These are phyloP conservation scores for Trichosphaerium sp. DNA, from an alignment of 78 protist species.

Conservation along the genomic window DNA sequence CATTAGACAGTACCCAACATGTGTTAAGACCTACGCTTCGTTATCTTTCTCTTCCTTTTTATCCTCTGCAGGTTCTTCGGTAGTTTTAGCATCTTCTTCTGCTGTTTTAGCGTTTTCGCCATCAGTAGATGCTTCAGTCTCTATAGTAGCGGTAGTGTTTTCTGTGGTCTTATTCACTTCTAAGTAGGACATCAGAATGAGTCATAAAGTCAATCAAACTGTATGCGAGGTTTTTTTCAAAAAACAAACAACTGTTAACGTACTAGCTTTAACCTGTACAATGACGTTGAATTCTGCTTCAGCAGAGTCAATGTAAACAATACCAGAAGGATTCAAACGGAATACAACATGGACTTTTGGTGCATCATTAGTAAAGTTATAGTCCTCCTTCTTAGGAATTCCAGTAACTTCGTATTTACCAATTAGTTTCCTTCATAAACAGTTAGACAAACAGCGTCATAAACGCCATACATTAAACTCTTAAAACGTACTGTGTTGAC, in stretches of 20 bases:
- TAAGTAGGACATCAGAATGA: background rate
- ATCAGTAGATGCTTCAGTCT: background rate
- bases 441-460: no score
- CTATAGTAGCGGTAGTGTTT: background rate
- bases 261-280: background rate
- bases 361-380: conserved; percentile 25
- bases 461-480: no score
- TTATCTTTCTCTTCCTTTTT: background rate
- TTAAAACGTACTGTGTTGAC: no score
- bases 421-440: no score
- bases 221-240: background rate
- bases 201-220: background rate
- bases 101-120: background rate
- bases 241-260: background rate
- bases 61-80: background rate
- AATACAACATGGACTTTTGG: conserved; percentile 26
- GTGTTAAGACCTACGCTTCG: no score
- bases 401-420: no score
- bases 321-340: conserved; percentile 22
- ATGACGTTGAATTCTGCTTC: conserved; percentile 48
- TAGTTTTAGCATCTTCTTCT: background rate
- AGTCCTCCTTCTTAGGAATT: conserved; percentile 14
- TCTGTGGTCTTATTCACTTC: conserved; percentile 1
- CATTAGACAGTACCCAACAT: no score
- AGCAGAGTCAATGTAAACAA: conserved; percentile 32